A percentile compares a stretch with the other conserved stretches of the same genome.
Conservation (phyloP, 2,329 filamentous ascomycete species). For the Calonectria crousiana region DNA sequence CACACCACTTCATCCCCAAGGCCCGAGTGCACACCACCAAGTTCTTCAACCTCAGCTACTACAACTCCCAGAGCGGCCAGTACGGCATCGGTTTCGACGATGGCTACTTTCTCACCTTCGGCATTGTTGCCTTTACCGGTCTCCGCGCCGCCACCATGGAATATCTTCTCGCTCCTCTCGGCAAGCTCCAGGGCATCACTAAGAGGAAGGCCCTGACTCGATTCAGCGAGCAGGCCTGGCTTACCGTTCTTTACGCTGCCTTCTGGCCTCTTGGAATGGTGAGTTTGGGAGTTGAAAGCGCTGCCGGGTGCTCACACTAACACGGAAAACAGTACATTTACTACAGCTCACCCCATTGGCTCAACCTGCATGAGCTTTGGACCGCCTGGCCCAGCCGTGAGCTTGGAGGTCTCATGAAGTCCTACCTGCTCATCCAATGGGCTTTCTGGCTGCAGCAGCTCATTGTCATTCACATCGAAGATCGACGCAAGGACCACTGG, state of each 20-base stretch:
- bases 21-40: conserved; percentile 84
- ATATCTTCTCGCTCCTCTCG: conserved; percentile 85
- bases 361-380: conserved; percentile 84
- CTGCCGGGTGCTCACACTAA: not conserved
- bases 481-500: conserved; percentile 90
- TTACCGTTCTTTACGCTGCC: conserved; percentile 83
- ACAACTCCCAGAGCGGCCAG: conserved; percentile 73
- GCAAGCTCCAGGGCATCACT: conserved; percentile 77
- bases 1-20: conserved; percentile 85
- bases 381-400: conserved; percentile 84
- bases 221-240: conserved; percentile 95
- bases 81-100: conserved; percentile 88
- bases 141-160: conserved; percentile 89
- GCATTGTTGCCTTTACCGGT: conserved; percentile 87
- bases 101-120: conserved; percentile 82
- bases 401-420: conserved; percentile 80
- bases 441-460: conserved; percentile 95
- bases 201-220: conserved; percentile 82
- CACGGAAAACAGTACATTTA: conserved; percentile 76
- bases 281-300: conserved; percentile 49
- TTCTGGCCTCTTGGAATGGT: conserved; percentile 91
- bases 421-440: conserved; percentile 89
- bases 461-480: conserved; percentile 92
- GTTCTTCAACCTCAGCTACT: conserved; percentile 90
- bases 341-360: conserved; percentile 80